Percentiles rank a stretch among this genome's conserved stretches.
Evolutionary conservation across 129 eudicot genomes (phyloP).

Genomic region (Scalesia atractyloides): DNA sequence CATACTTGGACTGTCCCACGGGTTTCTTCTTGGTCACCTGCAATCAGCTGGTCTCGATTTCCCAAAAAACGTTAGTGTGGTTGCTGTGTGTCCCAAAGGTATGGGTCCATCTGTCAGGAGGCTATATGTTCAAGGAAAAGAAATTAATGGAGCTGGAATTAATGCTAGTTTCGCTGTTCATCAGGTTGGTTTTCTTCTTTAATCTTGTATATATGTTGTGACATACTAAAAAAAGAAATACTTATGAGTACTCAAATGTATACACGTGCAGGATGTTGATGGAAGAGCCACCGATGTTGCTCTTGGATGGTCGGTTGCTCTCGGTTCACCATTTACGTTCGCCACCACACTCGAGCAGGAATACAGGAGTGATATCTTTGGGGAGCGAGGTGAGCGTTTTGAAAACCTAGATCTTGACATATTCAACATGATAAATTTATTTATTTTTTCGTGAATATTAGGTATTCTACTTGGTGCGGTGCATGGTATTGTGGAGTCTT

Average conservation of each 20-base stretch:
- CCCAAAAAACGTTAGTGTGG: conserved; percentile 86
- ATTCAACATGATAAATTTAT: background rate
- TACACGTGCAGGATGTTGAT: conserved; percentile 72
- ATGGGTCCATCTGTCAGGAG: conserved; percentile 99
- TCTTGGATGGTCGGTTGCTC: conserved; percentile 97
- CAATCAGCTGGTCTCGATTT: conserved; percentile 89
- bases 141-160: conserved; percentile 92
- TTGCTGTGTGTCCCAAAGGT: conserved; percentile 98
- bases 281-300: conserved; percentile 98
- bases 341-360: conserved; percentile 94
- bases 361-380: conserved; percentile 94
- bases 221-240: background rate
- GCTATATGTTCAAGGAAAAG: conserved; percentile 90
- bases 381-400: conserved; percentile 73
- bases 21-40: conserved; percentile 91
- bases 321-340: conserved; percentile 97
- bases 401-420: background rate
- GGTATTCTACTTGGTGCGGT: conserved; percentile 99
- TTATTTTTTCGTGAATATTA: conserved; percentile 1
- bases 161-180: conserved; percentile 96
- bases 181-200: conserved; percentile 57
- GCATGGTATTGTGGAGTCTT: conserved; percentile 86
- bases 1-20: conserved; percentile 96
- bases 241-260: background rate
- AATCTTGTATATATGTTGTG: background rate